Evolutionary conservation across 805 yeast genomes (phyloP), one percentile per base, ranked within the genome.

Genomic region (Saccharomycopsis guyanensis): DNA sequence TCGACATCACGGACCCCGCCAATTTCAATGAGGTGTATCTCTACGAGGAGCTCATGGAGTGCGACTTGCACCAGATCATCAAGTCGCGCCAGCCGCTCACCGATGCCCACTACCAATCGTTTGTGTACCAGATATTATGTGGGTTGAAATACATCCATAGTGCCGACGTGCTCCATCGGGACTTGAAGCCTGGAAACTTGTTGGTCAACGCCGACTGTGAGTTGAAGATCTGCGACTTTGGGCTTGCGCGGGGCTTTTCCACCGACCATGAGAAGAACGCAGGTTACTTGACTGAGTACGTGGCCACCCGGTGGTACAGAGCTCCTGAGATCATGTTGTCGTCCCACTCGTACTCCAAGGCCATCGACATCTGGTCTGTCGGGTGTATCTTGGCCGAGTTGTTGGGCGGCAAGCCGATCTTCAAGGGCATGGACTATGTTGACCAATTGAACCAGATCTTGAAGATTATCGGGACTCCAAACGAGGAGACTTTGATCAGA

Each of bases 301-400:
- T 93, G 23, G 97, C 98, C 27, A 93, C 98, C 1, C 75, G 98
- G 62, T 93, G 98, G 98, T 93, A 93, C 65, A 72, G 98, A 55
- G 98, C 98, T 2, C 98, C 98, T 0, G 98, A 93, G 60, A 88
- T 93, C 64, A 91, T 93, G 88, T 71, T 93, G 46, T 82, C 94
- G 53, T 87, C 86, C 68, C 95, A 93, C 62, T 86, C 89, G 49
- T 91, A 91, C 64, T 86, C 97, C 4, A 89, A 87, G 66, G 96
- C 98, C 20, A 91, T 93, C 50, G 98, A 93, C 63, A 75, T 93
- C 47, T 93, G 98, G 98, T 87, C 97, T 0, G 95, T 93, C 18
- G 98, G 98, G 2, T 93, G 98, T 66, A 89, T 93, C 49, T 68
- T 93, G 45, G 98, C 97, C 1, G 98, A 93, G 61, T 72, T 93